Base-by-base conservation (phyloP, 2,329 filamentous ascomycete species). In the Fusarium verticillioides region DNA sequence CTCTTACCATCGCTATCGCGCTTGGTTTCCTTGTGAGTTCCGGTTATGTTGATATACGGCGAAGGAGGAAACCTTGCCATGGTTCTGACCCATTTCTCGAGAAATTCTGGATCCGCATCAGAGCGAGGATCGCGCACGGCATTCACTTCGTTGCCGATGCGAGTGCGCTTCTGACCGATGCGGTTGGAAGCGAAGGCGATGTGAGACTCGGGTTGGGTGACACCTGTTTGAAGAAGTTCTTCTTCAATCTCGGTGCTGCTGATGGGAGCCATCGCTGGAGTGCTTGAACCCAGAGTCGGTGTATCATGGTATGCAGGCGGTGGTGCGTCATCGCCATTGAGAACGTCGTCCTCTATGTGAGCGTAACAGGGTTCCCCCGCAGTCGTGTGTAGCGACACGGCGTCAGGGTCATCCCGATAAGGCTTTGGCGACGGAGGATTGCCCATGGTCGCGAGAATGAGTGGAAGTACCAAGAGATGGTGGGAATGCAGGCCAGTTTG, bases 341-440 rank as follows among this genome's bases (percentile, higher is more conserved):
- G 43, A 28, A 40, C 43, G 34, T 74, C 50, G 7, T 70, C 69
- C 43, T 40, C 46, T 28, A 7, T 11, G 11, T 60, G 56, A 30
- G 52, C 60, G 54, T 63, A 76, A 1, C 59, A n/a, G 13, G 61
- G 0, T 28, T 75, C 63, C 30, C 65, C 73, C 4, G 32, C 19
- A 8, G 74, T 73, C 23, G 74, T 76, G 32, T 73, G 74, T 18
- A 76, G 18, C 16, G 74, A 76, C 30, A 76, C 23, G 18, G 74
- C 74, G 40, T 76, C 74, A 4, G 74, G 71, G 15, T 76, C 74
- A 23, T 76, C 74, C 36, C 43, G 49, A 21, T 60, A 72, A 19
- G 60, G 50, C 26, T 32, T 32, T 6, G 58, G 32, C 1, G 60
- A 60, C 16, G 53, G 50, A 50, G 60, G 64, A 4, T 36, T 39